Evolutionary conservation across 768 basidiomycete genomes (phyloP), one percentile per base, ranked within the genome.

Genomic region (Suillus lakei): DNA sequence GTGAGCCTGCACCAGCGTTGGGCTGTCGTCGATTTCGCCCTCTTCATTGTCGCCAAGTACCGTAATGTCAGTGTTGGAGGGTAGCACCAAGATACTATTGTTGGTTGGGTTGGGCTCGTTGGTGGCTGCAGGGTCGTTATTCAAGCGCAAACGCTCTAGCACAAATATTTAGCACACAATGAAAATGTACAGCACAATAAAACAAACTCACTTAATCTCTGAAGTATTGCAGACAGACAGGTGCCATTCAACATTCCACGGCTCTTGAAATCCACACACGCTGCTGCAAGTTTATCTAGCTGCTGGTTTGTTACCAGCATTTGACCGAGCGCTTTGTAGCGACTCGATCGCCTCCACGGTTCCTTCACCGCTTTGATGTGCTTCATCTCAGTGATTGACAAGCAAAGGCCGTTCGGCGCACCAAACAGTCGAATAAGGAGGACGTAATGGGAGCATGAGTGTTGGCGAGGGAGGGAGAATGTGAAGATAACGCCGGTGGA

Each of bases 291-390:
- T 61, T 78, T 76, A 56, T 77, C 74, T 1, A 76, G 62, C 1
- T 66, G 69, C 39, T 74, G 67, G 44, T 69, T 69, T 28, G 73
- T 78, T 0, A 70, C 34, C 4, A 78, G 70, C 73, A 78, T 79
- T 61, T 78, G 76, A 1, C 61, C 54, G 1, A 79, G 68, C 1
- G 80, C 71, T 10, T 80, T 64, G 61, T 72, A 69, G 0, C 60
- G 70, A 65, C 64, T 81, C 0, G 77, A 79, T 5, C 72, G 66
- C 0, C 74, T 67, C 78, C 78, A 81, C 0, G 79, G 80, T 28
- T 73, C 26, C 28, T 69, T 69, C 1, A 69, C 63, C 3, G 63
- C 78, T 26, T 66, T 69, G 48, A 71, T 73, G 41, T 73, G 71
- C 34, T 69, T 66, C 1, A 66, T 65, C 34, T 73, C 72, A 3